These are phyloP conservation scores for Microbotryum lychnidis-dioicae DNA, from an alignment of 1,284 basidiomycete genomes.

Conservation along the genomic window DNA sequence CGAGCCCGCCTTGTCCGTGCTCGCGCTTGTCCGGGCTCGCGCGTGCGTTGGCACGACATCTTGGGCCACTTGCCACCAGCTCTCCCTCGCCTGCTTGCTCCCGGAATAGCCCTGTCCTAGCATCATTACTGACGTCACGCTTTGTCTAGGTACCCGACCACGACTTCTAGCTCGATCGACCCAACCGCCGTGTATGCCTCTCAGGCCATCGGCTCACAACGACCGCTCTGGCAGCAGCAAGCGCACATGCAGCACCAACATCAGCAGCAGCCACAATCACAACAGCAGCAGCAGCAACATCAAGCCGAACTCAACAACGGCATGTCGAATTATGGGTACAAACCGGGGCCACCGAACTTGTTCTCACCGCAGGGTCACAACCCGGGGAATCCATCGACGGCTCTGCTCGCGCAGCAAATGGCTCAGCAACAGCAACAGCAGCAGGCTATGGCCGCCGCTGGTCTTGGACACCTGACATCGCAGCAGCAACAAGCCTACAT, in stretches of 20 bases:
- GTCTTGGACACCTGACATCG: background rate
- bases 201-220: background rate
- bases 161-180: too few relatives aligned
- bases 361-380: background rate
- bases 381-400: slow-evolving; percentile 1
- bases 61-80: too few relatives aligned
- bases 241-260: background rate
- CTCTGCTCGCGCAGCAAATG: slow-evolving; percentile 22
- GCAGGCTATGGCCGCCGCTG: background rate
- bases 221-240: background rate
- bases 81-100: too few relatives aligned
- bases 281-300: background rate
- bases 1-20: too few relatives aligned
- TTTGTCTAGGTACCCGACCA: too few relatives aligned
- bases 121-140: too few relatives aligned
- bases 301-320: background rate
- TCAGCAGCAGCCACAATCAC: background rate
- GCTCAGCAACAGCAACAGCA: slow-evolving; percentile 11
- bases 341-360: background rate
- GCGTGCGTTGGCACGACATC: too few relatives aligned
- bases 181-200: too few relatives aligned
- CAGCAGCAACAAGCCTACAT: background rate
- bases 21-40: too few relatives aligned
- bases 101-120: too few relatives aligned
- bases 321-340: background rate